Evolutionary conservation across 176 grass and related monocot genomes (phyloP), one percentile per base, ranked within the genome.

Genomic region (Dendrocalamus sinicus): DNA sequence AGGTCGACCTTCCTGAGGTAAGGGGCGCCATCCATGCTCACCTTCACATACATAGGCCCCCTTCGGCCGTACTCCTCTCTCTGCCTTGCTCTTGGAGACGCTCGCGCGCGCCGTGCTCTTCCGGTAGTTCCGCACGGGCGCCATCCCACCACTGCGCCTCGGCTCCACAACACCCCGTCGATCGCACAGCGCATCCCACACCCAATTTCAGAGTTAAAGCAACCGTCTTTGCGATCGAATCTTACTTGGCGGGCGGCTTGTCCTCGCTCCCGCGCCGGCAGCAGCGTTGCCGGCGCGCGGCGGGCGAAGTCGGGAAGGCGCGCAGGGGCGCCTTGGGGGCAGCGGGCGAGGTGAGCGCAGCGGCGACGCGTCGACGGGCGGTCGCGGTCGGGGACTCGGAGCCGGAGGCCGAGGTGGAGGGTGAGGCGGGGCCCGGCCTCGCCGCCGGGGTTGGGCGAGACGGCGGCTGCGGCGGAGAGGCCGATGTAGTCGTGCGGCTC

Each of bases 91-190:
- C 90, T 86, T 92, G 65, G 83, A 80, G 23, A 57, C 83, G 65
- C 40, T 84, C 9, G 88, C 88, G n/a, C n/a, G n/a, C 5, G 90
- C 88, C 23, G 83, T 95, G 84, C 90, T 92, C 88, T 88, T 95
- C 72, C 88, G 72, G 88, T 90, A 90, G 86, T 87, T 92, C 22
- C 93, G 79, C 70, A 95, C 90, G 30, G 93, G 90, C 66, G 93
- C 93, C 93, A 95, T 86, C 93, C 93, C 59, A 95, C 90, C 4
- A 95, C 83, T 95, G 93, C 81, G 90, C 93, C 79, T 90, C 92
- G 82, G 15, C 22, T 59, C 60, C 43, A 75, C 30, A 54, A 26
- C 22, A 20, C 9, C 67, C 57, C 17, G 24, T 19, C 43, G 22
- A 66, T 66, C 30, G 71, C 5, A 67, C 22, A 83, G 41, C 54